Percentiles rank a stretch among this genome's conserved stretches.
These are phyloP conservation scores for Boletus sensibilis DNA, from an alignment of 768 basidiomycete species.

Conservation along the genomic window DNA sequence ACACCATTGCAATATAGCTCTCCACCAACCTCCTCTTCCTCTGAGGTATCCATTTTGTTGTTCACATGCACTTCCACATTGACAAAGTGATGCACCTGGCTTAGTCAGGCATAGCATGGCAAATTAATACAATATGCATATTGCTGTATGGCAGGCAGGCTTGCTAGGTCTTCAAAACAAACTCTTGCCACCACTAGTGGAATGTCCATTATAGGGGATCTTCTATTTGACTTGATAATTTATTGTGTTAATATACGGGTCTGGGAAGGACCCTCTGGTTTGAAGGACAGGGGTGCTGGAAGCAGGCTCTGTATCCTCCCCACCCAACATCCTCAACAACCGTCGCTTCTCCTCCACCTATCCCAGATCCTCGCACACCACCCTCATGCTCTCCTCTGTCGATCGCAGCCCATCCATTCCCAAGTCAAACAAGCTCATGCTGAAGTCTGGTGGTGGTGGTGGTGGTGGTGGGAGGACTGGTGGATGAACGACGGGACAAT, in stretches of 20 bases:
- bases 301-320: conserved; percentile 16
- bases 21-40: not conserved
- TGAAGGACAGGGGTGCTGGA: too few relatives aligned
- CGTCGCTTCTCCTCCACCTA: conserved; percentile 58
- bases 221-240: too few relatives aligned
- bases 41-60: not conserved
- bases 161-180: not conserved
- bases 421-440: conserved; percentile 29
- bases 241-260: too few relatives aligned
- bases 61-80: not conserved
- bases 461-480: not conserved
- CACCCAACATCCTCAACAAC: conserved; percentile 52
- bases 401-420: conserved; percentile 16
- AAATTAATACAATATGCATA: not conserved
- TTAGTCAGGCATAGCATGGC: not conserved
- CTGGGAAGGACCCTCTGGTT: too few relatives aligned
- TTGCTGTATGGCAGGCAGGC: not conserved
- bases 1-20: not conserved
- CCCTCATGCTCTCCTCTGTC: conserved; percentile 50
- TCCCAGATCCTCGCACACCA: conserved; percentile 67
- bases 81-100: not conserved
- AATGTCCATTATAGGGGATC: too few relatives aligned
- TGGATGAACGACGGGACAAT: conserved; percentile 5
- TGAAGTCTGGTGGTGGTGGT: conserved; percentile 22
- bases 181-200: not conserved